Evolutionary conservation across 2,329 filamentous ascomycete genomes (phyloP), one percentile per base, ranked within the genome.

Genomic region (Aspergillus unguis): DNA sequence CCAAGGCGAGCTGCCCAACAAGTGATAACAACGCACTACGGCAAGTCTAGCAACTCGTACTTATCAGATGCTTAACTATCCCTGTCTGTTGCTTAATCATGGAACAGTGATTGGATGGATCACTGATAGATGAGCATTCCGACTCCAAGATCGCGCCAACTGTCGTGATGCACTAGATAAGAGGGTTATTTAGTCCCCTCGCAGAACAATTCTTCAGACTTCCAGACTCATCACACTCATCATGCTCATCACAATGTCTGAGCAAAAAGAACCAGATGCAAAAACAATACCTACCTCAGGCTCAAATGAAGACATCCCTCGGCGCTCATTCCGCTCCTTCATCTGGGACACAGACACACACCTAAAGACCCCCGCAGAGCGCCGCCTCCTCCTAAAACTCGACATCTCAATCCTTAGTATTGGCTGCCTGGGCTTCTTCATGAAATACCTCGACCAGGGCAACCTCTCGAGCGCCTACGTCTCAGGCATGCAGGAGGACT

Each of bases 361-460:
- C 37, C 29, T 48, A 4, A 56, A 54, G 29, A 36, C 51, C 1
- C 25, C 38, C 33, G 48, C 48, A 6, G 52, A 57, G n/a, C 40
- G 31, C 4, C 45, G 45, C 6, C 48, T 57, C 6, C 55, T 57
- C 2, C 52, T 54, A 4, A 57, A 57, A 10, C 48, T 57, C n/a
- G 55, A 57, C 38, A 28, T 33, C 10, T 44, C 52, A 9, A 52
- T 57, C 37, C 52, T 57, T n/a, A 52, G 38, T 5, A 50, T 57
- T 23, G 48, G 55, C 10, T 57, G 55, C 31, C 32, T 57, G n/a
- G 49, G 48, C 6, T 57, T 55, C 32, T 57, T 57, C 42, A 49
- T 57, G 44, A 57, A 57, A 41, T 57, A 57, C 37, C 45, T 57
- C 8, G 55, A 57, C 38, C 55, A 55, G 11, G 52, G 48, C 2